phyloP scores from a whole-genome alignment of 768 basidiomycete genomes.

The Artomyces pyxidatus region DNA sequence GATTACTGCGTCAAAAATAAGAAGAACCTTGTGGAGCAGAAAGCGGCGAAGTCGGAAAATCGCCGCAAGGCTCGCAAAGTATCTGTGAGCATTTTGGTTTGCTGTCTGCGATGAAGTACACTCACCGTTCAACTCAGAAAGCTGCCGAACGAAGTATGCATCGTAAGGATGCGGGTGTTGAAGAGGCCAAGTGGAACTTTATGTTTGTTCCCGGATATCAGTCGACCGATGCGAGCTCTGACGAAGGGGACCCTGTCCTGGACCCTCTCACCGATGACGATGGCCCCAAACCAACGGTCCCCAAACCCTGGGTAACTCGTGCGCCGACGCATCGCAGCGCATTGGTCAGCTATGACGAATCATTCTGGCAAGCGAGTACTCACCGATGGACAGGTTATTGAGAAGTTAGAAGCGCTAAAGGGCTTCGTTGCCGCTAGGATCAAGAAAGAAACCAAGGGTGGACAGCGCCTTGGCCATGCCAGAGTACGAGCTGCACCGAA shows the following conservation, averaged over 20 bases:
- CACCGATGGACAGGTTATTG: not conserved
- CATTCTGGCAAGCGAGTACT: not conserved
- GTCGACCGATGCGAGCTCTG: not conserved
- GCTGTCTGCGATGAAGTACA: not conserved
- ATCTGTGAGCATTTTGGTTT: not conserved
- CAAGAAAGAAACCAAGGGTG: not conserved
- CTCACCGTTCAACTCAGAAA: not conserved
- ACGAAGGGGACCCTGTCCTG: not conserved
- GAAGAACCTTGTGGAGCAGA: not conserved
- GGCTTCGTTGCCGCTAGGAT: not conserved
- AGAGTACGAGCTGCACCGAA: not conserved
- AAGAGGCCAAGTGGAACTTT: not conserved
- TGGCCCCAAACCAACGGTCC: not conserved
- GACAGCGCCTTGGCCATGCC: no score
- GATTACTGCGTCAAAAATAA: not conserved
- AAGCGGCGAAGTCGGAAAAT: not conserved
- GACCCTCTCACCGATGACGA: not conserved
- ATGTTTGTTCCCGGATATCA: not conserved
- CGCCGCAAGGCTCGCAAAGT: not conserved
- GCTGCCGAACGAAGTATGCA: not conserved
- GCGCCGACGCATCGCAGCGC: not conserved
- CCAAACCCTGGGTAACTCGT: not conserved
- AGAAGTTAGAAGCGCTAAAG: not conserved
- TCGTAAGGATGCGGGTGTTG: not conserved
- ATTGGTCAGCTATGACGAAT: not conserved